Evolutionary conservation across 192 early-diverging fungal species (phyloP).

Genomic region (Tieghemiomyces parasiticus): DNA sequence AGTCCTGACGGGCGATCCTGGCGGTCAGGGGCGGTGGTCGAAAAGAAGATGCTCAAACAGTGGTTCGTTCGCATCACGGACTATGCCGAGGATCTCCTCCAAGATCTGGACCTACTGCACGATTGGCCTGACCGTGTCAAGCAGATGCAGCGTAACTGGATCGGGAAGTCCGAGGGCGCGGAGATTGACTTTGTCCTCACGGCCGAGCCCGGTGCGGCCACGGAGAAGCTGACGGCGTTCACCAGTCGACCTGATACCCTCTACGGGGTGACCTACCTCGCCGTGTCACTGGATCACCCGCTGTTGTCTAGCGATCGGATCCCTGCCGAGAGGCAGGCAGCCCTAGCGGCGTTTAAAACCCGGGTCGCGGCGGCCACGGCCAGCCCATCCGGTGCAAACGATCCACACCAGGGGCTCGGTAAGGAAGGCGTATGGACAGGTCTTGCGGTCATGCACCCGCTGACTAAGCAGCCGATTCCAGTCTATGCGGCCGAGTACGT

Average conservation of each 20-base stretch:
- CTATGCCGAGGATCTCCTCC: slow-evolving; percentile 64
- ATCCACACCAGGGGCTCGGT: not conserved
- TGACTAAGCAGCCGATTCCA: slow-evolving; percentile 37
- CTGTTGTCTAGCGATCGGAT: slow-evolving; percentile 18
- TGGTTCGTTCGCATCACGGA: slow-evolving; percentile 88
- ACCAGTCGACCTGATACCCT: slow-evolving; percentile 67
- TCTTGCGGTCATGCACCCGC: slow-evolving; percentile 43
- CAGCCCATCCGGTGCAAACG: too few relatives aligned
- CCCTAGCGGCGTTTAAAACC: not conserved
- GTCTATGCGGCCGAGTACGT: slow-evolving; percentile 65
- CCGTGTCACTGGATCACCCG: slow-evolving; percentile 48
- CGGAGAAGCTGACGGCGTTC: slow-evolving; percentile 39
- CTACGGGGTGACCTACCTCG: slow-evolving; percentile 57
- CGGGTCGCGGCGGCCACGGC: slow-evolving; percentile 4
- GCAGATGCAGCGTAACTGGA: slow-evolving; percentile 85
- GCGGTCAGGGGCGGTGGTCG: slow-evolving; percentile 83
- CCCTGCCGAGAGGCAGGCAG: slow-evolving; percentile 14
- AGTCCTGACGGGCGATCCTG: slow-evolving; percentile 75
- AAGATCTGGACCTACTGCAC: slow-evolving; percentile 53
- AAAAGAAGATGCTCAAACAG: slow-evolving; percentile 68
- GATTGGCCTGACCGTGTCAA: slow-evolving; percentile 87
- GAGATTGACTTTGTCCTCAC: slow-evolving; percentile 41
- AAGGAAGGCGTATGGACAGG: slow-evolving; percentile 40
- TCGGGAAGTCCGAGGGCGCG: slow-evolving; percentile 70
- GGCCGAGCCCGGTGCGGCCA: not conserved